phyloP scores from a whole-genome alignment of 1,284 basidiomycete species.

The Ustilago sp. region DNA sequence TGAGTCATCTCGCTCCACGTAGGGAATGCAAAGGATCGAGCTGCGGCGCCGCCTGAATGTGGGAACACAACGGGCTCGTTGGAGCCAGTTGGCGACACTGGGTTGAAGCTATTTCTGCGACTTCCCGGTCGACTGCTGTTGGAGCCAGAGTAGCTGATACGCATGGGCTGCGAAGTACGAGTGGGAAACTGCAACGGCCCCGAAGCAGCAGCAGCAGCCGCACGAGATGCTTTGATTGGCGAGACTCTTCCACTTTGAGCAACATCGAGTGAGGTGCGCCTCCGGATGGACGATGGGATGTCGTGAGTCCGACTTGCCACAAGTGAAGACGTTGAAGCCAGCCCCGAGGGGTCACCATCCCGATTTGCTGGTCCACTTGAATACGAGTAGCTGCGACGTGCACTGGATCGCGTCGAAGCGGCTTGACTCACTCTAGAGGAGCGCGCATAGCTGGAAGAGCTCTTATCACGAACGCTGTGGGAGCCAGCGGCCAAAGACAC shows the following conservation, averaged over 20 bases:
- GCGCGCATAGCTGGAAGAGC: slow-evolving; percentile 1
- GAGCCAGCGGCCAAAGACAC: background rate
- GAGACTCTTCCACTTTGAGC: slow-evolving; percentile 17
- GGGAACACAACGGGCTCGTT: slow-evolving; percentile 28
- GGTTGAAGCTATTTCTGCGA: slow-evolving; percentile 36
- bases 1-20: slow-evolving; percentile 97
- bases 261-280: slow-evolving; percentile 22
- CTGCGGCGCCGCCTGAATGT: slow-evolving; percentile 16
- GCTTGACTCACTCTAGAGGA: slow-evolving; percentile 15
- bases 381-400: slow-evolving; percentile 42
- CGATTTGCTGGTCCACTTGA: slow-evolving; percentile 20
- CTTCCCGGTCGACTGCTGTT: slow-evolving; percentile 31
- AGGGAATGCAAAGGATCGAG: slow-evolving; percentile 47
- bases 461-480: slow-evolving; percentile 18
- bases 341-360: slow-evolving; percentile 6
- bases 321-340: background rate
- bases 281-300: slow-evolving; percentile 4
- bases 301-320: slow-evolving; percentile 9
- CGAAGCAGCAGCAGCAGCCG: background rate
- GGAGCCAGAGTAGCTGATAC: slow-evolving; percentile 36
- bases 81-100: slow-evolving; percentile 15
- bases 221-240: slow-evolving; percentile 5
- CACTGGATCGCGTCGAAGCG: slow-evolving; percentile 17
- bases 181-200: slow-evolving; percentile 43
- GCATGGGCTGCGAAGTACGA: slow-evolving; percentile 39